Percentiles rank a stretch among this genome's conserved stretches.
These are phyloP conservation scores for Mycena vulgaris DNA, from an alignment of 768 basidiomycete species.

Conservation along the genomic window DNA sequence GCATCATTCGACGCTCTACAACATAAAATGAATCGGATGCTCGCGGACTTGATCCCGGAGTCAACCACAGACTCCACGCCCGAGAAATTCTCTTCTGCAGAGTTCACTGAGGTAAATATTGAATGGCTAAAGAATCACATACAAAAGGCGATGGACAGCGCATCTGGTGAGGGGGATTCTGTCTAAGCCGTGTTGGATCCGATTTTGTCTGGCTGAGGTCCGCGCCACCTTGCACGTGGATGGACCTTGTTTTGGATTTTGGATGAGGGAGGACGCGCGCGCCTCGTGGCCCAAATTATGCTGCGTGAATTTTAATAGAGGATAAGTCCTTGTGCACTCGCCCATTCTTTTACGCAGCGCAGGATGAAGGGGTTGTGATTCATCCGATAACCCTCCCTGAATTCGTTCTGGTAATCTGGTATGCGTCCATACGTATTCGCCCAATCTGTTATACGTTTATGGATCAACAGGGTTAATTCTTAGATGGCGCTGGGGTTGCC, in stretches of 20 bases:
- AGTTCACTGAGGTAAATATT: slow-evolving; percentile 1
- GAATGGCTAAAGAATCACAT: too few species aligned
- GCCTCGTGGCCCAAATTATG: too few species aligned
- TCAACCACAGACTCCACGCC: background rate
- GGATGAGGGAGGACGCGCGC: too few species aligned
- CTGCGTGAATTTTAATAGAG: too few species aligned
- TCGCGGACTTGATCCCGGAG: slow-evolving; percentile 2
- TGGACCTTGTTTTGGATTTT: too few species aligned
- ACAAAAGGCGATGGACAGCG: too few species aligned
- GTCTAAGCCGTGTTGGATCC: too few species aligned
- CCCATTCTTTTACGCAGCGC: background rate
- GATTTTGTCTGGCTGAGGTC: too few species aligned
- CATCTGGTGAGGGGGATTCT: too few species aligned
- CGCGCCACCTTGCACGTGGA: too few species aligned
- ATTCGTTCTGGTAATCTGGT: background rate
- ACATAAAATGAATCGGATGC: slow-evolving; percentile 11
- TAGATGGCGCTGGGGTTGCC: too few species aligned
- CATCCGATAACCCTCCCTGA: background rate
- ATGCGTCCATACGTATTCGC: background rate
- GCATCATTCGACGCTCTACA: background rate
- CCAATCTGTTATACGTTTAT: background rate
- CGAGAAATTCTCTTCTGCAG: slow-evolving; percentile 9
- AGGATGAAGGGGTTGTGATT: background rate
- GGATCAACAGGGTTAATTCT: background rate
- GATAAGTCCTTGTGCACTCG: too few species aligned